Base-by-base conservation (phyloP, 495 filamentous ascomycete genomes). In the Pseudoneurospora amorphoporcata region DNA sequence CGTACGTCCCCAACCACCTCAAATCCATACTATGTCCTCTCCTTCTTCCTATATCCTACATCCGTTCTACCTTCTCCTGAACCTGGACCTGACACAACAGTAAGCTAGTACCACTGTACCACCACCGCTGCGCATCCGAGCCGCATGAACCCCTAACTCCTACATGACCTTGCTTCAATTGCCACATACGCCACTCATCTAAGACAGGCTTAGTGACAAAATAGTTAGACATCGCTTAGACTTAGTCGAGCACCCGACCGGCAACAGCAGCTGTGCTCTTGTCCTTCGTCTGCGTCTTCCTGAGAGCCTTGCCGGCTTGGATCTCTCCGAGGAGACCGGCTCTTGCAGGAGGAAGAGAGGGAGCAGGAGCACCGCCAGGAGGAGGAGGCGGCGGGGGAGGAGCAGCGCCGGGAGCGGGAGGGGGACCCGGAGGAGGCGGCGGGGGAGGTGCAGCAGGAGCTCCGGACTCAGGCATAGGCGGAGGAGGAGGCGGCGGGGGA, bases 251-350 rank as follows among this genome's bases (percentile, higher is more conserved):
- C 23, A 97, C 94, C 73, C 88, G 88, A 29, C 94, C 94, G 58
- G 92, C 90, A 58, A 89, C 83, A 70, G 86, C 81, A 70, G 90
- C 88, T 68, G 73, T 80, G 82, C 94, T 98, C 81, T 89, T 89
- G 79, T 98, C 94, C 76, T 92, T 93, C 29, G 94, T 97, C 81
- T 91, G 84, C 42, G 92, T 90, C 84, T 97, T 97, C 84, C 82
- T 91, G 74, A 98, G 83, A 16, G 88, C 83, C 79, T 80, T 94
- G 69, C 94, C 94, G 72, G 88, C 84, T 77, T 93, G 90, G 73
- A 98, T 97, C 75, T 95, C 89, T 65, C 89, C 90, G 72, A 98
- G 79, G 72, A 98, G 84, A 14, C 87, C 93, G 38, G 90, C 81
- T 47, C 88, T 83, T 68, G 82, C 84, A 16, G 23, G 12, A 61